Conservation (phyloP, 352 stramenopile species). For the Peronospora farinosa region DNA sequence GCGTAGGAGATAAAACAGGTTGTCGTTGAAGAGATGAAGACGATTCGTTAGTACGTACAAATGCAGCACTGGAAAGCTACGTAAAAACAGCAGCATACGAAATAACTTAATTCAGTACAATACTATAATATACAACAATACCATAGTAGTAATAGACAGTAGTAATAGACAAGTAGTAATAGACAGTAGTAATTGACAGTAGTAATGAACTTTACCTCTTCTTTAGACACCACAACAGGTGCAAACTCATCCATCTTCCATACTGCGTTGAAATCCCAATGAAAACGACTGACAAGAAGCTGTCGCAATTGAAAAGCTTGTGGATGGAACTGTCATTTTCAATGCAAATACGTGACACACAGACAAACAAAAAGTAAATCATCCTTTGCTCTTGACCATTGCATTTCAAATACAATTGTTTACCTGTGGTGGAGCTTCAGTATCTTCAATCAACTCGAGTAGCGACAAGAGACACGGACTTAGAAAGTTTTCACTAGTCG, state of each 20-base stretch:
- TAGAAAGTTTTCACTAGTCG: slow-evolving; percentile 59
- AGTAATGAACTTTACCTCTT: slow-evolving; percentile 27
- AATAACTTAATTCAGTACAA: slow-evolving; percentile 1
- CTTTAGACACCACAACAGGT: slow-evolving; percentile 34
- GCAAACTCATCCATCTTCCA: slow-evolving; percentile 40
- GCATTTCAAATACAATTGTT: not conserved
- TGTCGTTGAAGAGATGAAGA: not conserved
- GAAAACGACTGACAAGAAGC: slow-evolving; percentile 37
- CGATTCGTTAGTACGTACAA: not conserved
- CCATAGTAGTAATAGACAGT: no score
- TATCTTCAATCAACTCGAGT: slow-evolving; percentile 52
- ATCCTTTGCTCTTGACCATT: not conserved
- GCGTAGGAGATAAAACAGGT: not conserved
- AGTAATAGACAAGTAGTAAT: no score
- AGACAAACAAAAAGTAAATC: not conserved
- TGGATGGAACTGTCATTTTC: slow-evolving; percentile 25
- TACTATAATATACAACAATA: not conserved
- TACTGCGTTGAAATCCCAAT: slow-evolving; percentile 20
- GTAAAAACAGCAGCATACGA: not conserved
- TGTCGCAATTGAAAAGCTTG: slow-evolving; percentile 30
- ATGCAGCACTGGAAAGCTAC: slow-evolving; percentile 13
- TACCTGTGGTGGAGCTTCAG: slow-evolving; percentile 37
- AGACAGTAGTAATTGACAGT: no score
- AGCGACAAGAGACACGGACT: slow-evolving; percentile 50
- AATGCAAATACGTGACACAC: not conserved